These are phyloP conservation scores for Wallacemonas sp. DNA, from an alignment of 208 protist species.

Conservation along the genomic window DNA sequence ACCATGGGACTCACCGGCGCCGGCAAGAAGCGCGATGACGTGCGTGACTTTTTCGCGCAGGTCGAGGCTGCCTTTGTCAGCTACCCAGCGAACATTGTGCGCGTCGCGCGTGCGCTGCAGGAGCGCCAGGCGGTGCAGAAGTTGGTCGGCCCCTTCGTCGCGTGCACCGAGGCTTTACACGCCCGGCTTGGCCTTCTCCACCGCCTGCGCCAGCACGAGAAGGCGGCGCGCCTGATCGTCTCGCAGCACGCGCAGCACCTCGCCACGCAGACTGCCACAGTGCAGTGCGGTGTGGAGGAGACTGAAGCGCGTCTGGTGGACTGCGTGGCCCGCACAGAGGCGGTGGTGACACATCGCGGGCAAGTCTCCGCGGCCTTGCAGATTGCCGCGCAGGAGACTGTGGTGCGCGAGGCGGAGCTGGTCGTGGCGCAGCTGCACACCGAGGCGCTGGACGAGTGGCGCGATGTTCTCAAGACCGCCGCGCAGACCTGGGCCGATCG, in stretches of 20 bases:
- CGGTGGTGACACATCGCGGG: neutral
- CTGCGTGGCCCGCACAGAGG: neutral
- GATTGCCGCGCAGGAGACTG: neutral
- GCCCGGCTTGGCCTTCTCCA: neutral
- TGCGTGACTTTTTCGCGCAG: slow-evolving; percentile 35
- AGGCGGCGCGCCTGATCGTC: neutral
- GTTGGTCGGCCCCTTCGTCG: slow-evolving; percentile 13
- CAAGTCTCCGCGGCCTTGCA: neutral
- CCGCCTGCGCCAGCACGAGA: neutral
- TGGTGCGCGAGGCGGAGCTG: neutral
- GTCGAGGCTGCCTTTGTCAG: slow-evolving; percentile 40
- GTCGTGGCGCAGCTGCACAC: neutral
- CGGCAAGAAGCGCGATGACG: slow-evolving; percentile 21
- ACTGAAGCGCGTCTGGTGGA: neutral
- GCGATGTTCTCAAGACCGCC: neutral
- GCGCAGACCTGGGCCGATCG: slow-evolving; percentile 2
- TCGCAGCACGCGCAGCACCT: neutral
- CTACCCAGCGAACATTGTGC: slow-evolving; percentile 39
- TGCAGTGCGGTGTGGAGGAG: neutral
- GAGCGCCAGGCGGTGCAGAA: slow-evolving; percentile 32
- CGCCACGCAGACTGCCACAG: neutral
- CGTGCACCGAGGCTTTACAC: neutral
- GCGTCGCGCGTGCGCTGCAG: slow-evolving; percentile 50
- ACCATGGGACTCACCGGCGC: slow-evolving; percentile 26
- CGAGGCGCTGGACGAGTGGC: neutral